Conservation (phyloP, 371 early-diverging fungal genomes). For the Mucor mucedo region DNA sequence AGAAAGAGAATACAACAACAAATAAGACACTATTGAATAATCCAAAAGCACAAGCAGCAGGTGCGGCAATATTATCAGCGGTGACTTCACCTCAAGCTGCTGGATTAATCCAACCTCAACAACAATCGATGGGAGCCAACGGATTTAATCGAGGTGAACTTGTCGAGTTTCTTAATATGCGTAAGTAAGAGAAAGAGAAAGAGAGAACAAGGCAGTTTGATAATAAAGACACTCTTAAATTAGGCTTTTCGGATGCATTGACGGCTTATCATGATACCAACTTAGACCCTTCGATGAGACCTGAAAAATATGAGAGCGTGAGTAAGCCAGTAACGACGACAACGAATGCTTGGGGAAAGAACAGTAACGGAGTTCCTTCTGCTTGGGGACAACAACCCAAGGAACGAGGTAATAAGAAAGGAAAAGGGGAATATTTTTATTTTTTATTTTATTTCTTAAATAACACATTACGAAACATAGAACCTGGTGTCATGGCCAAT, state of each 20-base stretch:
- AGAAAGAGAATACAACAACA: slow-evolving; percentile 5
- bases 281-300: slow-evolving; percentile 30
- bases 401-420: slow-evolving; percentile 5
- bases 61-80: slow-evolving; percentile 35
- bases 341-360: slow-evolving; percentile 16
- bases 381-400: slow-evolving; percentile 26
- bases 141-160: slow-evolving; percentile 29
- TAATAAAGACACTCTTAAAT: neutral
- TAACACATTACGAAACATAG: neutral
- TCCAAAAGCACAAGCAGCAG: slow-evolving; percentile 32
- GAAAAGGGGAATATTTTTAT: neutral
- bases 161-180: slow-evolving; percentile 35
- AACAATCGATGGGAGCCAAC: slow-evolving; percentile 11
- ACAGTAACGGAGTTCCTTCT: slow-evolving; percentile 6
- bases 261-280: slow-evolving; percentile 40
- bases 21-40: slow-evolving; percentile 9
- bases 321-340: slow-evolving; percentile 13
- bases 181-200: slow-evolving; percentile 6
- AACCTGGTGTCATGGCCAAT: slow-evolving; percentile 24
- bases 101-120: slow-evolving; percentile 11
- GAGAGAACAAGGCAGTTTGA: neutral
- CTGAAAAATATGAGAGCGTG: slow-evolving; percentile 28
- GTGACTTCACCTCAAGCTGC: slow-evolving; percentile 29
- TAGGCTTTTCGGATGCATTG: slow-evolving; percentile 35
- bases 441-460: neutral